Percentiles rank a stretch among this genome's conserved stretches.
phyloP scores from a whole-genome alignment of 176 grass and related monocot species.

The sorghum (Sorghum bicolor) region DNA sequence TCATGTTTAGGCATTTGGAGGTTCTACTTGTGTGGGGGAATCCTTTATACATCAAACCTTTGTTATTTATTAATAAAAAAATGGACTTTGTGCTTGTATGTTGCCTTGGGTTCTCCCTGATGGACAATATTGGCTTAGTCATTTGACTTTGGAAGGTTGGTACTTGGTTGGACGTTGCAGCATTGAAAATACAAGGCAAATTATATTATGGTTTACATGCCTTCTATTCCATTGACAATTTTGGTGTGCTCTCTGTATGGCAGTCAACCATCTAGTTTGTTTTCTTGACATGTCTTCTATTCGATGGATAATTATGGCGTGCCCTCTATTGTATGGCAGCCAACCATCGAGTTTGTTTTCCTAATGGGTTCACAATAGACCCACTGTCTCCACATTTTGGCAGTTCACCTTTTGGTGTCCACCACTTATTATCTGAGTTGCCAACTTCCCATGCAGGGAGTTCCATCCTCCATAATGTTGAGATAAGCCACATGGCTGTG shows the following conservation, averaged over 20 bases:
- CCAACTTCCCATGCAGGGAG: not conserved
- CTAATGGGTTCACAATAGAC: not conserved
- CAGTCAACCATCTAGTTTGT: not conserved
- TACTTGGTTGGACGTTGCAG: not conserved
- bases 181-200: not conserved
- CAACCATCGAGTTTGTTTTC: not conserved
- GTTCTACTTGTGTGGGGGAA: not conserved
- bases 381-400: not conserved
- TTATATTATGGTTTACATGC: not conserved
- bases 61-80: not conserved
- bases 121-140: not conserved
- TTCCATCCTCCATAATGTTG: constrained; percentile 9
- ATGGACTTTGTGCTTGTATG: not conserved
- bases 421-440: not conserved
- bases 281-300: not conserved
- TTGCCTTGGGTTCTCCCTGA: not conserved
- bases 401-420: not conserved
- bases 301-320: not conserved
- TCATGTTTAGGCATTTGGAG: not conserved
- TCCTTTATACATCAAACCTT: not conserved
- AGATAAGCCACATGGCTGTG: not conserved
- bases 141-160: not conserved
- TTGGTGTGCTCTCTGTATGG: not conserved
- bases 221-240: not conserved
- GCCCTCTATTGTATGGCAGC: not conserved